phyloP scores from a whole-genome alignment of 768 basidiomycete genomes.

The Tylopilus subfusipes region DNA sequence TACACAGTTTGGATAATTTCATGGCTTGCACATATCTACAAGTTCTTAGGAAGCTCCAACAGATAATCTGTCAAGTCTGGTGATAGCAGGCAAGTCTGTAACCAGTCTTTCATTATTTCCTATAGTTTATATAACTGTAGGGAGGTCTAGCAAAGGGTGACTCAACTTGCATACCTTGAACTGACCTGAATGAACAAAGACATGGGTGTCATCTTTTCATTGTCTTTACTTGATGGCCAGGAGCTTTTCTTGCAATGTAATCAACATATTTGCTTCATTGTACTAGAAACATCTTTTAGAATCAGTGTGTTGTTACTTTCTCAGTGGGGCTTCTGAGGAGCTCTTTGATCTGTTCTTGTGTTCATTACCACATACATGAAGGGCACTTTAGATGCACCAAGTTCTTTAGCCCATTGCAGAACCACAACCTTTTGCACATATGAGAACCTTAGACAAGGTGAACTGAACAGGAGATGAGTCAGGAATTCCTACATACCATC shows the following conservation, averaged over 20 bases:
- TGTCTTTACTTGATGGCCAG: too few relatives aligned
- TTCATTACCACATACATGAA: too few relatives aligned
- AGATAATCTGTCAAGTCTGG: not conserved
- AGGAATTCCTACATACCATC: conserved; percentile 27
- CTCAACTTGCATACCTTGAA: not conserved
- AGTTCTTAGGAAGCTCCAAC: not conserved
- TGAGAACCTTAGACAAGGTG: conserved; percentile 30
- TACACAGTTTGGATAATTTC: not conserved
- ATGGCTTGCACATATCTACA: not conserved
- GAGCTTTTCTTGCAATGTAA: too few relatives aligned
- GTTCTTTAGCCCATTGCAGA: conserved; percentile 26
- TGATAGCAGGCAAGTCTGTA: not conserved
- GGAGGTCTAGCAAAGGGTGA: too few relatives aligned
- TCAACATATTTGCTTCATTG: too few relatives aligned
- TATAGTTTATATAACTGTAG: too few relatives aligned
- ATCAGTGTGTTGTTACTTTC: too few relatives aligned
- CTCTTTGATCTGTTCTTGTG: too few relatives aligned
- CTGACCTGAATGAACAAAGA: not conserved
- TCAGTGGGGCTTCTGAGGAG: too few relatives aligned
- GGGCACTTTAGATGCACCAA: conserved; percentile 30
- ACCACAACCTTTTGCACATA: conserved; percentile 27
- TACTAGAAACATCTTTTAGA: too few relatives aligned
- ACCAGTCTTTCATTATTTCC: not conserved
- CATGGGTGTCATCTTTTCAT: too few relatives aligned
- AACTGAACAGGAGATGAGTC: conserved; percentile 32